Conservation (phyloP, 2,329 filamentous ascomycete genomes). For the Hirsutella minnesotensis region DNA sequence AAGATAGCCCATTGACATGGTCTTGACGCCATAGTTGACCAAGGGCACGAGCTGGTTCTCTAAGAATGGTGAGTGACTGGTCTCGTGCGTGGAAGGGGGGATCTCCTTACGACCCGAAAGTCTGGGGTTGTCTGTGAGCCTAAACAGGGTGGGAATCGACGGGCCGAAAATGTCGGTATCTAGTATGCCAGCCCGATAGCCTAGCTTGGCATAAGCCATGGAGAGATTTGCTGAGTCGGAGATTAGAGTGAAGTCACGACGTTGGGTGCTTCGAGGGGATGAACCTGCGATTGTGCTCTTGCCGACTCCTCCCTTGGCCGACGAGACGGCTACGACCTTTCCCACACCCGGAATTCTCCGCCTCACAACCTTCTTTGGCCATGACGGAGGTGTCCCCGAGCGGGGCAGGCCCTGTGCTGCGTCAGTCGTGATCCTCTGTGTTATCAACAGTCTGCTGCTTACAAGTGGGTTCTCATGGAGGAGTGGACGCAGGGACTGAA, state of each 20-base stretch:
- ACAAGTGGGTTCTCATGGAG: conserved; percentile 83
- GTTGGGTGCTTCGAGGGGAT: conserved; percentile 6
- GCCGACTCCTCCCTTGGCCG: conserved; percentile 94
- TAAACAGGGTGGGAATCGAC: conserved; percentile 81
- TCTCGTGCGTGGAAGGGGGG: neutral
- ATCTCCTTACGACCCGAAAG: conserved; percentile 53
- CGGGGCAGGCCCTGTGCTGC: conserved; percentile 64
- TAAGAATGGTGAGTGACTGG: conserved; percentile 17
- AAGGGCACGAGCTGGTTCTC: conserved; percentile 76
- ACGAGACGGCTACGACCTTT: conserved; percentile 93
- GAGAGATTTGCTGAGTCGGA: conserved; percentile 61
- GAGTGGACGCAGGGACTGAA: conserved; percentile 17
- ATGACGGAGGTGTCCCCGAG: conserved; percentile 45
- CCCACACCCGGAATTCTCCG: conserved; percentile 72
- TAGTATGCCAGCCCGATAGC: conserved; percentile 74
- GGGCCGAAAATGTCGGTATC: conserved; percentile 97
- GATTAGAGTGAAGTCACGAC: neutral
- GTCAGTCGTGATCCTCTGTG: neutral
- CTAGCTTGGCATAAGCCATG: conserved; percentile 70
- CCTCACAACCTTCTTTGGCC: conserved; percentile 66
- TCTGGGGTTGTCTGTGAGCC: conserved; percentile 67
- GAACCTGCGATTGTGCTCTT: conserved; percentile 85
- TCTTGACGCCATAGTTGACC: conserved; percentile 90
- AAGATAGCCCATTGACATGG: conserved; percentile 98
- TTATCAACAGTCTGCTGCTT: conserved; percentile 12